Conservation (phyloP, 2,329 filamentous ascomycete species). For the Monilinia vaccinii-corymbosi region DNA sequence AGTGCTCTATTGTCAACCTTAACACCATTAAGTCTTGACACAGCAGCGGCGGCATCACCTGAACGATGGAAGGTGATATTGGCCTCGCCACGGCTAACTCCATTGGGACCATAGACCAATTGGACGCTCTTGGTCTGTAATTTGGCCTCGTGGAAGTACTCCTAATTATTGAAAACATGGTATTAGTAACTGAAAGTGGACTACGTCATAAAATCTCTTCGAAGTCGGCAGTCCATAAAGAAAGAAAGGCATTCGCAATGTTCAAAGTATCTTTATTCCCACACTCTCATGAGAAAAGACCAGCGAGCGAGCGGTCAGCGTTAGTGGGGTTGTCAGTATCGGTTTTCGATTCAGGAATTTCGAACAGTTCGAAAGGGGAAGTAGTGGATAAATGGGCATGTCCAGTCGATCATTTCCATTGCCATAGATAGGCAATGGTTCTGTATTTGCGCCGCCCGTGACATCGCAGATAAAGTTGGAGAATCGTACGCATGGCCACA, state of each 20-base stretch:
- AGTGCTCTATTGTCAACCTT: conserved; percentile 85
- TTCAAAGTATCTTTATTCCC: not conserved
- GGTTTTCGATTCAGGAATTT: not conserved
- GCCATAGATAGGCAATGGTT: not conserved
- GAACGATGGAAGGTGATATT: conserved; percentile 78
- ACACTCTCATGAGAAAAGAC: conserved; percentile 30
- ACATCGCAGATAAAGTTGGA: not conserved
- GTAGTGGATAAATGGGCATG: not conserved
- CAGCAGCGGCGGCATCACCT: conserved; percentile 77
- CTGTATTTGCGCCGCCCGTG: not conserved
- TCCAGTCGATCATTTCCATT: not conserved
- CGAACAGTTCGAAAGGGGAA: not conserved
- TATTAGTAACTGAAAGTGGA: conserved; percentile 55
- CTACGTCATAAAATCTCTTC: conserved; percentile 24
- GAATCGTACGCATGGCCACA: not conserved
- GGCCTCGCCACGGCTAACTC: conserved; percentile 83
- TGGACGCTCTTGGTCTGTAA: conserved; percentile 40
- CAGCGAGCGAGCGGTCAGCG: conserved; percentile 53
- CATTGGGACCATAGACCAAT: conserved; percentile 86
- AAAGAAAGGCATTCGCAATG: conserved; percentile 19
- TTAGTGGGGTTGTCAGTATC: conserved; percentile 32
- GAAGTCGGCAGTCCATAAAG: conserved; percentile 24
- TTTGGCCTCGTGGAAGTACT: conserved; percentile 77
- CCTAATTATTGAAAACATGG: conserved; percentile 56
- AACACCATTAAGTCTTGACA: conserved; percentile 75